Conservation (phyloP, 2,329 filamentous ascomycete species). For the Alternaria burnsii region DNA sequence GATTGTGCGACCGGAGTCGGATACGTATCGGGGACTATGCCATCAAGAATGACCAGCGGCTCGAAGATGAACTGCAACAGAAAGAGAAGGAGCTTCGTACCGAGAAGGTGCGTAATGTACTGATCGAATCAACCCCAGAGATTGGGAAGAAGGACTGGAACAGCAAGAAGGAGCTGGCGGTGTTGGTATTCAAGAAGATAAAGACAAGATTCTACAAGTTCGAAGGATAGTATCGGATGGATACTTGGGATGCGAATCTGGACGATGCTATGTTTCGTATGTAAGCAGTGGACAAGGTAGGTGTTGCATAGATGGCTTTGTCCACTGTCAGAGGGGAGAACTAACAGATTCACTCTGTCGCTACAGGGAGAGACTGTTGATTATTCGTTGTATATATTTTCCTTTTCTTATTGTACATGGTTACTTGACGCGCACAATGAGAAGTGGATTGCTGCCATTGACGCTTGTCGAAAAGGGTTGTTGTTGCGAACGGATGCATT, state of each 20-base stretch:
- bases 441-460: background rate
- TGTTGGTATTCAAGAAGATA: too few species aligned
- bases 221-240: background rate
- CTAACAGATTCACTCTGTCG: background rate
- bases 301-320: background rate
- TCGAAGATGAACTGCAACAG: too few species aligned
- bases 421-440: background rate
- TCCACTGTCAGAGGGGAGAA: background rate
- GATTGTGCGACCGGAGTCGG: too few species aligned
- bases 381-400: background rate
- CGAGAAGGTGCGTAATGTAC: too few species aligned
- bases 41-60: too few species aligned
- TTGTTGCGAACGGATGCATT: background rate
- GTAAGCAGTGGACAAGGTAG: slow-evolving; percentile 2
- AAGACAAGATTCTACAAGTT: too few species aligned
- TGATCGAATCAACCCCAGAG: too few species aligned
- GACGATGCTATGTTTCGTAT: slow-evolving; percentile 19
- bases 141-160: too few species aligned
- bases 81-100: too few species aligned
- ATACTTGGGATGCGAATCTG: slow-evolving; percentile 12
- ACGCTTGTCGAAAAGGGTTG: background rate
- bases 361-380: background rate
- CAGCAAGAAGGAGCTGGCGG: too few species aligned
- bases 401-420: background rate
- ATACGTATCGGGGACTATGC: too few species aligned